These are phyloP conservation scores for Colletotrichum sp. DNA, from an alignment of 2,329 filamentous ascomycete species.

Conservation along the genomic window DNA sequence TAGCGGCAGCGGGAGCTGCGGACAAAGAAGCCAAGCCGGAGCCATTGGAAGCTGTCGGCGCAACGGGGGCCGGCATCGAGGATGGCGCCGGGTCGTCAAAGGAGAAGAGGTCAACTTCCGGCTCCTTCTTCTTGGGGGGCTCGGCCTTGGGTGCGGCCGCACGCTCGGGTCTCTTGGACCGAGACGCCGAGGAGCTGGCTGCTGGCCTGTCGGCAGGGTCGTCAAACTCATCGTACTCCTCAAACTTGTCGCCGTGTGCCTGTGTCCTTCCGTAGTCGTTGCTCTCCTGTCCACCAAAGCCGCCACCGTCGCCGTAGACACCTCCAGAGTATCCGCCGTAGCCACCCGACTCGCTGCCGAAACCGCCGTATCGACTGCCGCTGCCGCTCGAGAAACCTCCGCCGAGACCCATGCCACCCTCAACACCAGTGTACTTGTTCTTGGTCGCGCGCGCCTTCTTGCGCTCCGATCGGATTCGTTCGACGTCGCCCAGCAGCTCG, in stretches of 20 bases:
- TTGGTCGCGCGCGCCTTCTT: constrained; percentile 92
- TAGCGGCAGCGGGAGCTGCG: constrained; percentile 35
- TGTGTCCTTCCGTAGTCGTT: constrained; percentile 53
- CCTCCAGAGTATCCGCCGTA: constrained; percentile 70
- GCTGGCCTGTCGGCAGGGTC: constrained; percentile 63
- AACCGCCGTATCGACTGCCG: constrained; percentile 79
- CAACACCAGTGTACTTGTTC: constrained; percentile 94
- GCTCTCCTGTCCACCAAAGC: constrained; percentile 80
- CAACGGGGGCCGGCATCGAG: constrained; percentile 45
- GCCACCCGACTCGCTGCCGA: constrained; percentile 84
- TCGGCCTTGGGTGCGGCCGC: constrained; percentile 67
- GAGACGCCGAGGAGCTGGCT: constrained; percentile 52
- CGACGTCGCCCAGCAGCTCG: constrained; percentile 91
- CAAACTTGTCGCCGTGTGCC: constrained; percentile 76
- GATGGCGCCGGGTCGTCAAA: constrained; percentile 79
- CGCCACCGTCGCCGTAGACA: constrained; percentile 95
- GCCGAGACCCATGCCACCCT: constrained; percentile 74
- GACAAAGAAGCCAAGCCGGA: constrained; percentile 53
- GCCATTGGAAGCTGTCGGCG: constrained; percentile 49
- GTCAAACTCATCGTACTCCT: constrained; percentile 97
- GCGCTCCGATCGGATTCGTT: constrained; percentile 78
- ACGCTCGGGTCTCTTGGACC: constrained; percentile 52
- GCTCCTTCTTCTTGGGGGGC: constrained; percentile 80
- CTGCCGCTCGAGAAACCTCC: constrained; percentile 57
- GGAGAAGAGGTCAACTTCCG: constrained; percentile 91